Evolutionary conservation across 495 filamentous ascomycete species (phyloP), one percentile per base, ranked within the genome.

Genomic region (Staphylotrichum tortipilum): DNA sequence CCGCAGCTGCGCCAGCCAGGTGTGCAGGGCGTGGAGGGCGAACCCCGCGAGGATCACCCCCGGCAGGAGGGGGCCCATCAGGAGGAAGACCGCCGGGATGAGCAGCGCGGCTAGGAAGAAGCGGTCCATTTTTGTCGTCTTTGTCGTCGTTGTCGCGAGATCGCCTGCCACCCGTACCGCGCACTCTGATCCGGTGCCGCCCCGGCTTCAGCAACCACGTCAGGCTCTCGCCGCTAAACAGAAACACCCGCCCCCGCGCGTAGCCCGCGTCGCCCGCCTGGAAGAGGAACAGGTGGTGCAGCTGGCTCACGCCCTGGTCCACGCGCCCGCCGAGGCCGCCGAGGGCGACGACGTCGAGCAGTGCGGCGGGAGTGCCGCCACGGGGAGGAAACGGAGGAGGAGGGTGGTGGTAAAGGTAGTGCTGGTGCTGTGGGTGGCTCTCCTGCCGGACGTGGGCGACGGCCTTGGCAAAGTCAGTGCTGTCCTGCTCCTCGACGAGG

Each of bases 251-350:
- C 31, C 71, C 66, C 8, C 70, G 58, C 58, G 65, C 61, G 30
- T 76, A 72, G 35, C 55, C 70, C 39, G 59, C 68, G 12, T 67
- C n/a, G n/a, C n/a, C 64, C 4, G 51, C 54, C 53, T 79, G 77
- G 60, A 77, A 78, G 46, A 83, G 63, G 57, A 81, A 85, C 26
- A 89, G 66, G 58, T 89, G 84, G 59, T 92, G 87, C 36, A 98
- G 73, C 43, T 91, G 83, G 24, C 88, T 89, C 26, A 98, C 76
- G 4, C 82, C 90, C 54, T 97, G 94, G 64, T 98, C 92, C 7
- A 95, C 86, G 23, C 92, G 79, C 3, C 94, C 94, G 18, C 85
- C 87, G 1, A 97, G 75, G 14, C 88, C 84, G 19, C 91, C 91
- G n/a, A 91, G 62, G 23, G 85, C 78, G 26, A 92, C 70, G 40